Evolutionary conservation across 805 yeast genomes (phyloP).

Genomic region (Lipomyces mesembrius): DNA sequence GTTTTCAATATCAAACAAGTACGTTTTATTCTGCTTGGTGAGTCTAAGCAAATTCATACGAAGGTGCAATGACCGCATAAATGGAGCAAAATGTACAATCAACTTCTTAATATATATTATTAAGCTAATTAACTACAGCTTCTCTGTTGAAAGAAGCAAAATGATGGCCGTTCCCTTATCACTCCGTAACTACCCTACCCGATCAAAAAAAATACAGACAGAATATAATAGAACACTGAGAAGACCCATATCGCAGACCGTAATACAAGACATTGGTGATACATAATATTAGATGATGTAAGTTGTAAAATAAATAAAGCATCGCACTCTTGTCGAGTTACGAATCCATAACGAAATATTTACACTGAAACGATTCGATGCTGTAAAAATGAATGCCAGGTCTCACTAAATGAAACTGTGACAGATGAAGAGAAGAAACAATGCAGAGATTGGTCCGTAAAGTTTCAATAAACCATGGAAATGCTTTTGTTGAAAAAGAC

Average conservation of each 20-base stretch:
- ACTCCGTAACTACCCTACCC: neutral
- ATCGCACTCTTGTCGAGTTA: neutral
- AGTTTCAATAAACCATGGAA: slow-evolving; percentile 20
- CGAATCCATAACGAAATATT: neutral
- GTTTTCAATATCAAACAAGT: neutral
- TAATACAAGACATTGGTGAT: neutral
- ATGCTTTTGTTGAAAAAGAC: slow-evolving; percentile 39
- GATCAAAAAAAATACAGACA: slow-evolving; percentile 7
- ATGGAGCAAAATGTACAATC: neutral
- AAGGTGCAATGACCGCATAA: neutral
- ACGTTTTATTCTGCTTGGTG: neutral
- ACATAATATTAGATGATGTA: neutral
- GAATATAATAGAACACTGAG: neutral
- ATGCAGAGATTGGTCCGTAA: slow-evolving; percentile 3
- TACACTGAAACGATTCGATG: neutral
- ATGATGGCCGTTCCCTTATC: slow-evolving; percentile 19
- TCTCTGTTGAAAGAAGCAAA: slow-evolving; percentile 28
- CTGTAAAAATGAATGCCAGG: neutral
- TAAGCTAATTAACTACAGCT: neutral
- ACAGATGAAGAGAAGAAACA: neutral
- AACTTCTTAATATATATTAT: neutral
- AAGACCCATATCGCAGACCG: neutral
- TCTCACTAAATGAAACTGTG: neutral
- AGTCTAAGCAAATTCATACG: neutral
- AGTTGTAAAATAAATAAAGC: neutral